Percentiles rank a stretch among this genome's conserved stretches.
These are phyloP conservation scores for Physcomitrellopsis africana DNA, from an alignment of 225 moss, liverwort and hornwort species.

Conservation along the genomic window DNA sequence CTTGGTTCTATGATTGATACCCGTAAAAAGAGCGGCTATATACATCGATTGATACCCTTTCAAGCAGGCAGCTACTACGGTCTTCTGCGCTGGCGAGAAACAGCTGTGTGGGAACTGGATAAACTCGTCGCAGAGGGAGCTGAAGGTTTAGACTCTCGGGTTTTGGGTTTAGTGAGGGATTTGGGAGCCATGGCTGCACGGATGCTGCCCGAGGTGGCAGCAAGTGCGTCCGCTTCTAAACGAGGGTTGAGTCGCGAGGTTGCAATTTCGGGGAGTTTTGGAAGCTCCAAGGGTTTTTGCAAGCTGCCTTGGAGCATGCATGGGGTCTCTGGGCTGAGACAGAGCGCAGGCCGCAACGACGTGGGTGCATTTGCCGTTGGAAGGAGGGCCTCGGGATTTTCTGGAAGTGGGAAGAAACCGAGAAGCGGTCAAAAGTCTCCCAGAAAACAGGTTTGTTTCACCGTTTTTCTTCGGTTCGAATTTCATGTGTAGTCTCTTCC, in stretches of 20 bases:
- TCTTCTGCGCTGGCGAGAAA: too few relatives aligned
- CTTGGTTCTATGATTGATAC: too few relatives aligned
- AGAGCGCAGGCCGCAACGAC: constrained; percentile 4
- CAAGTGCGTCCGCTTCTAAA: neutral
- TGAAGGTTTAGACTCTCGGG: neutral
- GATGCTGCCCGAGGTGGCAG: constrained; percentile 26
- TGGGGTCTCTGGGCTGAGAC: neutral
- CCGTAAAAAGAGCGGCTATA: too few relatives aligned
- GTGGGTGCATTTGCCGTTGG: constrained; percentile 29
- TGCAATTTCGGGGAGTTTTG: neutral
- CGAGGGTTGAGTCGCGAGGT: neutral
- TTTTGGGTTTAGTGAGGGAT: constrained; percentile 30
- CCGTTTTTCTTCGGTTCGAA: neutral
- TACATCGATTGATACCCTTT: neutral
- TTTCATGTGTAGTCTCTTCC: neutral
- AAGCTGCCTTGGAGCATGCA: neutral
- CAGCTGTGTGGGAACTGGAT: neutral
- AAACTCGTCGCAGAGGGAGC: neutral
- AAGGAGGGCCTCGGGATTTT: constrained; percentile 28
- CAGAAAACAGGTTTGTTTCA: constrained; percentile 32
- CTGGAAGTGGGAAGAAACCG: constrained; percentile 34
- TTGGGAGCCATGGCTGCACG: constrained; percentile 33
- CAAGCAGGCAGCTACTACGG: neutral
- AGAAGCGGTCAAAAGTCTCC: constrained; percentile 42
- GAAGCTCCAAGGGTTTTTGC: constrained; percentile 23